Conservation (phyloP, 2,329 filamentous ascomycete species). For the Clarireedia monteithiana region DNA sequence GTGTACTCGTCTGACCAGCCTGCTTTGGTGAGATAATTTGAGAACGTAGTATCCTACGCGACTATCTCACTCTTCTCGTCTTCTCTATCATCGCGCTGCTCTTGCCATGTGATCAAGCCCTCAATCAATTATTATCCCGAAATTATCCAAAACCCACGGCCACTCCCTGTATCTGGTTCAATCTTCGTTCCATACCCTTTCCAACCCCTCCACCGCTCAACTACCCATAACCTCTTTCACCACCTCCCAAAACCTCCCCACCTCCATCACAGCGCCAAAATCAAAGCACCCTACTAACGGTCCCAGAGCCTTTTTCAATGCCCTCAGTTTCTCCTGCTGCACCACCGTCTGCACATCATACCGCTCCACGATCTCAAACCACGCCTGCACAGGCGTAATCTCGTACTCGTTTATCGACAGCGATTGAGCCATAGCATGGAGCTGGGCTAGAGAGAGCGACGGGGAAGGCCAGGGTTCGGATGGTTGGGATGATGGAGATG, state of each 20-base stretch:
- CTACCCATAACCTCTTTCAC: conserved; percentile 12
- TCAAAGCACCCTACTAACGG: conserved; percentile 19
- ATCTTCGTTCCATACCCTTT: not conserved
- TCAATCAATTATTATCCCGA: too few relatives aligned
- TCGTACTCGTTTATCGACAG: conserved; percentile 22
- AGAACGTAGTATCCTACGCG: too few relatives aligned
- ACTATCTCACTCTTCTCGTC: too few relatives aligned
- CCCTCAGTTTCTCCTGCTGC: conserved; percentile 5
- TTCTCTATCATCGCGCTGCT: too few relatives aligned
- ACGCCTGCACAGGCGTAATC: conserved; percentile 28
- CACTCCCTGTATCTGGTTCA: not conserved
- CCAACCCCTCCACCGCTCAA: not conserved
- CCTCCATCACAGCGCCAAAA: conserved; percentile 26
- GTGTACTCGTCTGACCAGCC: too few relatives aligned
- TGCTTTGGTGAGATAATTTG: too few relatives aligned
- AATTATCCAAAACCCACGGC: not conserved
- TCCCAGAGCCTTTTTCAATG: conserved; percentile 18
- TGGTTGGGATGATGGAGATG: not conserved
- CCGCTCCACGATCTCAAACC: conserved; percentile 20
- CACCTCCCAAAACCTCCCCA: conserved; percentile 20
- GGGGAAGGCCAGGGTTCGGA: conserved; percentile 8
- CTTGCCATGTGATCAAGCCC: too few relatives aligned
- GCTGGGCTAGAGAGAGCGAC: conserved; percentile 8
- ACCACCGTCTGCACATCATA: conserved; percentile 12
- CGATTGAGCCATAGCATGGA: conserved; percentile 16